Conservation (phyloP, 164 flowering plant species). For the Vitis rupestris region DNA sequence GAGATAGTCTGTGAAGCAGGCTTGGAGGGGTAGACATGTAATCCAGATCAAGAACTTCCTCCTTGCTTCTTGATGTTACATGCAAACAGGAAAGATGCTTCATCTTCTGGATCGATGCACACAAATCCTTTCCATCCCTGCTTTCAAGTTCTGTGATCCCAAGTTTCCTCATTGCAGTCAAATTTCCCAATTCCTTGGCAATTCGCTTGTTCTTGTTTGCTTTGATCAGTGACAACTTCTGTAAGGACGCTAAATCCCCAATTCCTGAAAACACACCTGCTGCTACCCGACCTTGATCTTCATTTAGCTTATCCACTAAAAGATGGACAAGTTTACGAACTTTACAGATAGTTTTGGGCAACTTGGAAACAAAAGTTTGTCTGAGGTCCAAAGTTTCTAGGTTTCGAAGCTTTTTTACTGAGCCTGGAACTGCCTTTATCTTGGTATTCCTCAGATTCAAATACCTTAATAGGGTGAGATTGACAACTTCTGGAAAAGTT, state of each 20-base stretch:
- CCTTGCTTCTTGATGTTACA: slow-evolving; percentile 3
- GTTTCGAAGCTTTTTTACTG: neutral
- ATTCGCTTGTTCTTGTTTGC: neutral
- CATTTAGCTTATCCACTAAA: neutral
- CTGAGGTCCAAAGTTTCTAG: slow-evolving; percentile 6
- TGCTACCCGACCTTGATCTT: neutral
- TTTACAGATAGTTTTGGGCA: slow-evolving; percentile 3
- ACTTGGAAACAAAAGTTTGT: neutral
- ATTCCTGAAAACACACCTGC: slow-evolving; percentile 1
- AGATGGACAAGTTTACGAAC: slow-evolving; percentile 10
- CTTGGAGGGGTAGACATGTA: neutral
- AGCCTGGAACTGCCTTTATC: neutral
- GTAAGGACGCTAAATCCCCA: neutral
- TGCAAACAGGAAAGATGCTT: slow-evolving; percentile 6
- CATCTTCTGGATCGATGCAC: slow-evolving; percentile 16
- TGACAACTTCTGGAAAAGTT: neutral
- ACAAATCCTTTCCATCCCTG: slow-evolving; percentile 7
- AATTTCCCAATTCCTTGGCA: slow-evolving; percentile 2
- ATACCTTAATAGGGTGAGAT: slow-evolving; percentile 1
- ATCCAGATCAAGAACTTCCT: slow-evolving; percentile 14
- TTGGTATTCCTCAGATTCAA: slow-evolving; percentile 1
- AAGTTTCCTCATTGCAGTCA: slow-evolving; percentile 12
- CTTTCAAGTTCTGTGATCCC: slow-evolving; percentile 9
- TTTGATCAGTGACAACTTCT: slow-evolving; percentile 10
- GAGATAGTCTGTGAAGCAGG: slow-evolving; percentile 12